Evolutionary conservation across 1,284 basidiomycete species (phyloP).

Genomic region (Meripilus lineatus): DNA sequence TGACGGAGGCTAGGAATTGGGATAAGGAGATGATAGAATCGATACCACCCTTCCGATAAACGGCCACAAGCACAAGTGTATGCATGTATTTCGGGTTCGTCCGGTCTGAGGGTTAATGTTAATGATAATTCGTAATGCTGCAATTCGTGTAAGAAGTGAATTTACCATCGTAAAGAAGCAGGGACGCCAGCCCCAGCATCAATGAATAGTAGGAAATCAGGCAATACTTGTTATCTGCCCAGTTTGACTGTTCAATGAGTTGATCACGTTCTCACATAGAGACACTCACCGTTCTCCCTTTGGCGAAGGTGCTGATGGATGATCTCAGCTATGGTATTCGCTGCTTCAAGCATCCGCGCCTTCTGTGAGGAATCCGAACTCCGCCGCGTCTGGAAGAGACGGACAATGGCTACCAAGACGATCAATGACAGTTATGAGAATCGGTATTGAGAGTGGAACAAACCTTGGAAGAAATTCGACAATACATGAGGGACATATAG

Average conservation of each 20-base stretch:
- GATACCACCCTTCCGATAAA: slow-evolving; percentile 73
- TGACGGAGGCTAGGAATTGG: slow-evolving; percentile 49
- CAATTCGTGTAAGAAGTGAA: slow-evolving; percentile 1
- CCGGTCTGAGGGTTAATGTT: slow-evolving; percentile 51
- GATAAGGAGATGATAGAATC: slow-evolving; percentile 63
- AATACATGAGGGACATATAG: slow-evolving; percentile 77
- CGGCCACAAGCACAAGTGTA: slow-evolving; percentile 72
- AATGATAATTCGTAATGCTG: neutral
- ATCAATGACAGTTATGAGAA: neutral
- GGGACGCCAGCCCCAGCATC: slow-evolving; percentile 68
- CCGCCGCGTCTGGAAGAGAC: slow-evolving; percentile 81
- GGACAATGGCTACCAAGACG: slow-evolving; percentile 69
- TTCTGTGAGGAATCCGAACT: slow-evolving; percentile 76
- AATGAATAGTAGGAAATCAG: slow-evolving; percentile 71
- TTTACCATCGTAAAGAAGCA: slow-evolving; percentile 83
- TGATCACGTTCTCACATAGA: neutral
- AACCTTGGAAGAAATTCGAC: slow-evolving; percentile 88
- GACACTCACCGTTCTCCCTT: slow-evolving; percentile 45
- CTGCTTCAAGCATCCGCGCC: slow-evolving; percentile 71
- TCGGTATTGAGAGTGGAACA: slow-evolving; percentile 15
- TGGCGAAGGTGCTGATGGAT: slow-evolving; percentile 70
- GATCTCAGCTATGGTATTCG: slow-evolving; percentile 66
- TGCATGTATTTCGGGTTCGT: slow-evolving; percentile 71
- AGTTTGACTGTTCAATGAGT: slow-evolving; percentile 5
- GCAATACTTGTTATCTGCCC: slow-evolving; percentile 47